phyloP scores from a whole-genome alignment of 768 basidiomycete genomes.

The Mycena rosella region DNA sequence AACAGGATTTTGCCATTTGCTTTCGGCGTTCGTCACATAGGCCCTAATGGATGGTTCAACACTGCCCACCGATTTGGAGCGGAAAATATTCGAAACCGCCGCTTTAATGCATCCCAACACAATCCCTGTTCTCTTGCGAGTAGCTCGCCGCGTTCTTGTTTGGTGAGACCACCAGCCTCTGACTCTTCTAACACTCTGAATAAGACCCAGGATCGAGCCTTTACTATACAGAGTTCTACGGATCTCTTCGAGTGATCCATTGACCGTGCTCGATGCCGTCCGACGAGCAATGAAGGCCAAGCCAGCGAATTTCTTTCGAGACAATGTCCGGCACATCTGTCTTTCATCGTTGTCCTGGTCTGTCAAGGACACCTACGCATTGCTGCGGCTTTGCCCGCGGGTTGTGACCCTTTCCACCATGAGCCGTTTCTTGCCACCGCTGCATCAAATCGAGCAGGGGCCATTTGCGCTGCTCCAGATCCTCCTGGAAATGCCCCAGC shows the following conservation, averaged over 20 bases:
- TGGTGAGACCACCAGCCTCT: too few species aligned
- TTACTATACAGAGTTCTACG: conserved; percentile 13
- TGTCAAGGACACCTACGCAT: background rate
- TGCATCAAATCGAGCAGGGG: too few species aligned
- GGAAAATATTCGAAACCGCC: conserved; percentile 4
- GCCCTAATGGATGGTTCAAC: too few species aligned
- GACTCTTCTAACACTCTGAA: too few species aligned
- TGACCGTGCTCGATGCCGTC: background rate
- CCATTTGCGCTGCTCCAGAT: background rate
- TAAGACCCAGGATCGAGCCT: too few species aligned
- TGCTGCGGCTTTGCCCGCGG: conserved; percentile 3
- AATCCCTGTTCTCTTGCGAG: background rate
- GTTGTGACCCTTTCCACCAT: background rate
- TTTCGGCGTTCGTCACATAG: too few species aligned
- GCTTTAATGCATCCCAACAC: background rate
- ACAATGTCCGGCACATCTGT: background rate
- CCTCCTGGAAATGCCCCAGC: background rate
- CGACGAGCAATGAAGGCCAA: background rate
- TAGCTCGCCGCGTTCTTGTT: background rate
- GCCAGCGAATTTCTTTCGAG: background rate
- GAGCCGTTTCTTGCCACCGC: too few species aligned
- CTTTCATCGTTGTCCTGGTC: background rate
- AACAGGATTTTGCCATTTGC: too few species aligned
- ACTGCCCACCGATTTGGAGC: background rate
- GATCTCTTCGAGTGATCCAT: background rate